Evolutionary conservation across 139 green algal genomes (phyloP).

Genomic region (Chlorella sp.): DNA sequence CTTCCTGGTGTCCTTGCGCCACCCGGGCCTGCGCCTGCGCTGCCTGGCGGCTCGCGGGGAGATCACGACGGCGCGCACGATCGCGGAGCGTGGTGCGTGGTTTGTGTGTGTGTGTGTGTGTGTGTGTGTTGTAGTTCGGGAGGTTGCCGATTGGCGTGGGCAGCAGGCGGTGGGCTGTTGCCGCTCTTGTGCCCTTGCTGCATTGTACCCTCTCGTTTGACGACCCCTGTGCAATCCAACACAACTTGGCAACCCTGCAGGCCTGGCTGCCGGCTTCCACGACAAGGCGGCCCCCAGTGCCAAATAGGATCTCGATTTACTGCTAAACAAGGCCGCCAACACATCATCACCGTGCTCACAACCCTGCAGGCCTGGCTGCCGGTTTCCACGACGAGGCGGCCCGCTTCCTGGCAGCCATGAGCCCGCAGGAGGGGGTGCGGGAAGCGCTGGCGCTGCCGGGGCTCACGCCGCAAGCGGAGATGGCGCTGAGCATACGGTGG

Average conservation of each 20-base stretch:
- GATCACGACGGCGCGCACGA: constrained; percentile 36
- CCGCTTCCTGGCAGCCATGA: constrained; percentile 60
- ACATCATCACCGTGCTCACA: no score
- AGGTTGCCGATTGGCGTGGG: background rate
- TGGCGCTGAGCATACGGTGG: constrained; percentile 47
- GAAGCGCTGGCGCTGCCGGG: constrained; percentile 54
- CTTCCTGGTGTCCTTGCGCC: constrained; percentile 58
- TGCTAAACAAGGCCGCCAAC: no score
- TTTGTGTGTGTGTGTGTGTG: background rate
- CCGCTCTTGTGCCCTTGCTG: background rate
- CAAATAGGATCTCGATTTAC: no score
- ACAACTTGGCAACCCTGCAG: constrained; percentile 20
- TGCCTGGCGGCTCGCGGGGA: constrained; percentile 56
- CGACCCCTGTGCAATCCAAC: no score
- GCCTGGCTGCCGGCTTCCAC: constrained; percentile 50
- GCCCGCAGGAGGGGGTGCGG: constrained; percentile 28
- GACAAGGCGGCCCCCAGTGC: constrained; percentile 56
- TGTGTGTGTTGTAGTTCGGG: background rate
- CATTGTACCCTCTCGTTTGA: background rate
- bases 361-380: constrained; percentile 30
- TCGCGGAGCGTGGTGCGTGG: constrained; percentile 51
- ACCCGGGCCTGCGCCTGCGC: constrained; percentile 56
- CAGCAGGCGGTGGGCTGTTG: background rate
- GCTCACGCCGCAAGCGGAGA: constrained; percentile 50
- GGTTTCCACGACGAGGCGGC: constrained; percentile 61